A percentile compares a stretch with the other conserved stretches of the same genome.
These are phyloP conservation scores for Geotrichum restrictum DNA, from an alignment of 1,139 yeast species.

Conservation along the genomic window DNA sequence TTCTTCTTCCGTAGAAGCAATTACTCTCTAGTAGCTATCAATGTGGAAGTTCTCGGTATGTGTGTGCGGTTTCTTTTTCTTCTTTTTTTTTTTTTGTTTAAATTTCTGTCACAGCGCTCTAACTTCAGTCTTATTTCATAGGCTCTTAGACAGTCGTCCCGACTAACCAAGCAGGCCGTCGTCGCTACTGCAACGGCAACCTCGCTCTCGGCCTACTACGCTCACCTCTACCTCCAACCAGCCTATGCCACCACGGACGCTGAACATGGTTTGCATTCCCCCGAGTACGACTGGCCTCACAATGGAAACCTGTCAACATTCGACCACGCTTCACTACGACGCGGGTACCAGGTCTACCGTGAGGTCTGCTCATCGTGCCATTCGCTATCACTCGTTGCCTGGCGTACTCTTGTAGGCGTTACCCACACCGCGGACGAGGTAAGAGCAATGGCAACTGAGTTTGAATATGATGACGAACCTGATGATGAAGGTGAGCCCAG, in stretches of 20 bases:
- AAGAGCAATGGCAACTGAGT: conserved; percentile 90
- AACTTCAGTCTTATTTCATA: conserved; percentile 10
- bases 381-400: conserved; percentile 92
- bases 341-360: conserved; percentile 98
- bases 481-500: conserved; percentile 99
- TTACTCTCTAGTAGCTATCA: not conserved
- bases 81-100: not conserved
- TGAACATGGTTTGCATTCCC: conserved; percentile 97
- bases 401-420: conserved; percentile 98
- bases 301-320: conserved; percentile 82
- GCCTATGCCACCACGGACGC: conserved; percentile 98
- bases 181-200: conserved; percentile 34
- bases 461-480: conserved; percentile 98
- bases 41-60: conserved; percentile 22
- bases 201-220: conserved; percentile 36
- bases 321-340: conserved; percentile 95
- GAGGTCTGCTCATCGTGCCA: conserved; percentile 99
- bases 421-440: conserved; percentile 90
- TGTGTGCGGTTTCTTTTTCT: not conserved
- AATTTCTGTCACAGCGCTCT: not conserved
- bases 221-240: conserved; percentile 34
- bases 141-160: conserved; percentile 30
- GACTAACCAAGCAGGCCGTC: conserved; percentile 36
- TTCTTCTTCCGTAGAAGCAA: not conserved
- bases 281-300: conserved; percentile 91